Evolutionary conservation across 768 basidiomycete species (phyloP), one percentile per base, ranked within the genome.

Genomic region (Rhodotorula paludigena): DNA sequence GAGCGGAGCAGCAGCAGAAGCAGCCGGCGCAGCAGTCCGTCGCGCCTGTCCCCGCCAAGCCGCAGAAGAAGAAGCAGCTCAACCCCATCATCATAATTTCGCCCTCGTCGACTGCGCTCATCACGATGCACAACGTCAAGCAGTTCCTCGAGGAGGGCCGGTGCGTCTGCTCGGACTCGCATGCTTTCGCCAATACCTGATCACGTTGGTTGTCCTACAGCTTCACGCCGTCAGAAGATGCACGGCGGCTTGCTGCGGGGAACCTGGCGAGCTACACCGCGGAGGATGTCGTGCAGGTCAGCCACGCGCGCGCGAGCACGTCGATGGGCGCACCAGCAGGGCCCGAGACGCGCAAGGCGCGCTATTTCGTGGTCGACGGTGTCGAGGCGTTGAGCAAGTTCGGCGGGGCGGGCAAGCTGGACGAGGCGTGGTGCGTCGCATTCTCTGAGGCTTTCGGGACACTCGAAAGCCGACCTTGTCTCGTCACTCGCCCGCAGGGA

Each of bases 51-150:
- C 63, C 52, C 9, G 32, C 16, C 33, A 64, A 63, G 52, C 76
- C 55, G 25, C 51, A 51, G 69, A 67, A 74, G 66, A 59, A 74
- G 75, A 57, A 75, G 74, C 67, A 78, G 74, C 60, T 76, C 63
- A 88, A 88, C 79, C 94, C 94, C 0, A 98, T 99, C 76, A 96
- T 98, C 78, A 89, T 98, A 81, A 92, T 99, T 49, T 94, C 93
- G 0, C 94, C 92, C 0, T 92, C 89, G 23, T 92, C 92, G 0
- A 97, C 94, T 3, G 87, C 92, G 6, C 84, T 99, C 62, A 87
- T 99, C 76, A 96, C 92, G 11, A 96, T 99, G 91, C 87, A 92
- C 84, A 99, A 99, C 75, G 91, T 98, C 63, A 90, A 89, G 78
- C 85, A 84, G 39, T 96, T 98, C 80, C 80, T 99, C 23, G 91